These are phyloP conservation scores for Colletotrichum tofieldiae DNA, from an alignment of 2,329 filamentous ascomycete species.

Conservation along the genomic window DNA sequence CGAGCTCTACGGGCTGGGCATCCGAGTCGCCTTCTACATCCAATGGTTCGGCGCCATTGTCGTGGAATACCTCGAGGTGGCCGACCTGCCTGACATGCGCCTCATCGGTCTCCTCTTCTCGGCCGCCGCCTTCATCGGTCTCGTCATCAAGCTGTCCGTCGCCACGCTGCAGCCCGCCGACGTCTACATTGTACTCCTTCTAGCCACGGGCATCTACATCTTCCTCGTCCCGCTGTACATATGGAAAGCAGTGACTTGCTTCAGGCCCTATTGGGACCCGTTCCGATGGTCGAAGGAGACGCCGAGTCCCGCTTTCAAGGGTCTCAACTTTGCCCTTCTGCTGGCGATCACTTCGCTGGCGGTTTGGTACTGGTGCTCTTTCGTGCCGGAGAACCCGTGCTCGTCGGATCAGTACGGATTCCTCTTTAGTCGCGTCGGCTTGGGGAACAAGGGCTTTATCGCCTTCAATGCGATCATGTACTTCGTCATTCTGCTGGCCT, in stretches of 20 bases:
- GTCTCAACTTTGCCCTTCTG: slow-evolving; percentile 48
- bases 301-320: slow-evolving; percentile 47
- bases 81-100: slow-evolving; percentile 49
- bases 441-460: slow-evolving; percentile 49
- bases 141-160: slow-evolving; percentile 48
- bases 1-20: slow-evolving; percentile 55
- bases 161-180: slow-evolving; percentile 49
- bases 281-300: slow-evolving; percentile 48
- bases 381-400: slow-evolving; percentile 48
- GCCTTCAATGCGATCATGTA: slow-evolving; percentile 52
- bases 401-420: slow-evolving; percentile 50
- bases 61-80: slow-evolving; percentile 51
- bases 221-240: slow-evolving; percentile 53
- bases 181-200: slow-evolving; percentile 52
- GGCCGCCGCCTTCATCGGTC: slow-evolving; percentile 45
- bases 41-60: slow-evolving; percentile 55
- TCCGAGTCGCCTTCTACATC: slow-evolving; percentile 54
- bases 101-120: slow-evolving; percentile 53
- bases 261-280: slow-evolving; percentile 51
- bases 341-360: slow-evolving; percentile 49
- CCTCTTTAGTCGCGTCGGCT: slow-evolving; percentile 49
- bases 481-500: slow-evolving; percentile 48
- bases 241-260: slow-evolving; percentile 53
- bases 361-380: slow-evolving; percentile 52
- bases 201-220: slow-evolving; percentile 51